Evolutionary conservation across 2,329 filamentous ascomycete species (phyloP), one percentile per base, ranked within the genome.

Genomic region (Didymella keratinophila): DNA sequence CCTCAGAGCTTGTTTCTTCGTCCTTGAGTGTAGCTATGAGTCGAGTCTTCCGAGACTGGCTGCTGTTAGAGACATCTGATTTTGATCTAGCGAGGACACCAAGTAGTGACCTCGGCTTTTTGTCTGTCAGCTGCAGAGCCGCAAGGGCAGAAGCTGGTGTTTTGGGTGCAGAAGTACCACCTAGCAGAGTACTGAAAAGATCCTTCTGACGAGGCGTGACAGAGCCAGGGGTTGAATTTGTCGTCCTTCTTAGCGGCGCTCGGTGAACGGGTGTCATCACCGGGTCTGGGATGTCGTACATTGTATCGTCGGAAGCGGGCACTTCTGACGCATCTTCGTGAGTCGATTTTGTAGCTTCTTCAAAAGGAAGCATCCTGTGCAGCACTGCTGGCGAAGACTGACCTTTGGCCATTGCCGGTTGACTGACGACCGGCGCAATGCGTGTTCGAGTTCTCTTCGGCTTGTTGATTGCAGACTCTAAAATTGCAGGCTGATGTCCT

Each of bases 171-270:
- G 68, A 55, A 18, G 67, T 63, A n/a, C 71, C 68, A n/a, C 64
- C 69, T 12, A 78, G 42, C 11, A 78, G 53, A 43, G 72, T 71
- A 28, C 63, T 68, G 58, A 78, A 78, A 14, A 77, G 62, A 12
- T 67, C 63, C 28, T 69, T 72, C 43, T 78, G 75, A 20, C 71
- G 70, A 10, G 76, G 76, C 18, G 76, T 78, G 4, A 75, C 67
- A 1, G 75, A 73, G 18, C 70, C 72, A 43, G 68, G 62, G 7
- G 58, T 57, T n/a, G 46, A 27, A 5, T 47, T 30, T 41, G 62
- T 65, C 6, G 58, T 51, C 9, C 44, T 34, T 9, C 60, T 66
- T 14, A 58, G 57, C 44, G 64, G 59, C 11, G 72, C 72, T 16
- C 54, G 21, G 11, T 61, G 66, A 25, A 56, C 59, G 44, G 64